A percentile compares a stretch with the other conserved stretches of the same genome.
phyloP scores from a whole-genome alignment of 2,329 filamentous ascomycete genomes.

The Calonectria ilicicola region DNA sequence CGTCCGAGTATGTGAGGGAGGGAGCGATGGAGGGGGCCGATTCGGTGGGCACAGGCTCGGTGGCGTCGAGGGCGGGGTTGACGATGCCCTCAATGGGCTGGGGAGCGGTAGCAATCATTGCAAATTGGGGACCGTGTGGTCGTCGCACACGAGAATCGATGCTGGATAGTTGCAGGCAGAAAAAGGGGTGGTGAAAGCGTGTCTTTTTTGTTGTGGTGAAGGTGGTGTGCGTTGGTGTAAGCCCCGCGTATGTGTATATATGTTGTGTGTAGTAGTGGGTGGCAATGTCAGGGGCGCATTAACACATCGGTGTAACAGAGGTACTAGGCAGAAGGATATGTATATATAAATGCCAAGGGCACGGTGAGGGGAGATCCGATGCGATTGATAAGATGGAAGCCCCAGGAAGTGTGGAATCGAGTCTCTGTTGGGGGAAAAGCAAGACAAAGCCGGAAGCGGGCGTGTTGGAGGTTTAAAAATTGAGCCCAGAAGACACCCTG shows the following conservation, averaged over 20 bases:
- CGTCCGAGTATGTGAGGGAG: conserved; percentile 72
- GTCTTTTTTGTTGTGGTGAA: background rate
- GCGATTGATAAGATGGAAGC: conserved; percentile 38
- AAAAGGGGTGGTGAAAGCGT: conserved; percentile 13
- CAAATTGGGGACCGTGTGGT: conserved; percentile 29
- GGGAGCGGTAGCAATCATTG: conserved; percentile 46
- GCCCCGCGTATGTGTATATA: background rate
- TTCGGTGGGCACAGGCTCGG: conserved; percentile 59
- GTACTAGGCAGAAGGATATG: conserved; percentile 16
- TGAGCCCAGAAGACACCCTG: conserved; percentile 30
- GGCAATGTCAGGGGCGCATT: conserved; percentile 38
- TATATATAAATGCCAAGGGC: background rate
- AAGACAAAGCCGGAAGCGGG: conserved; percentile 34
- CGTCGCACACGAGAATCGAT: conserved; percentile 21
- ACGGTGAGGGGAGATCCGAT: conserved; percentile 14
- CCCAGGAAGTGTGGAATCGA: conserved; percentile 3
- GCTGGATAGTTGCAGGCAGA: background rate
- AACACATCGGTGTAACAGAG: conserved; percentile 36
- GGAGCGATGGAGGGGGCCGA: conserved; percentile 66
- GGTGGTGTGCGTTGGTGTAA: background rate
- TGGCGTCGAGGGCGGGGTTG: conserved; percentile 54
- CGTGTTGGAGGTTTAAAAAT: conserved; percentile 40
- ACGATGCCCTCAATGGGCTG: conserved; percentile 47
- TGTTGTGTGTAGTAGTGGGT: conserved; percentile 23
- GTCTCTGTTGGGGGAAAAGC: conserved; percentile 15